Percentiles rank a stretch among this genome's conserved stretches.
These are phyloP conservation scores for Melanogaster broomeanus DNA, from an alignment of 768 basidiomycete species.

Conservation along the genomic window DNA sequence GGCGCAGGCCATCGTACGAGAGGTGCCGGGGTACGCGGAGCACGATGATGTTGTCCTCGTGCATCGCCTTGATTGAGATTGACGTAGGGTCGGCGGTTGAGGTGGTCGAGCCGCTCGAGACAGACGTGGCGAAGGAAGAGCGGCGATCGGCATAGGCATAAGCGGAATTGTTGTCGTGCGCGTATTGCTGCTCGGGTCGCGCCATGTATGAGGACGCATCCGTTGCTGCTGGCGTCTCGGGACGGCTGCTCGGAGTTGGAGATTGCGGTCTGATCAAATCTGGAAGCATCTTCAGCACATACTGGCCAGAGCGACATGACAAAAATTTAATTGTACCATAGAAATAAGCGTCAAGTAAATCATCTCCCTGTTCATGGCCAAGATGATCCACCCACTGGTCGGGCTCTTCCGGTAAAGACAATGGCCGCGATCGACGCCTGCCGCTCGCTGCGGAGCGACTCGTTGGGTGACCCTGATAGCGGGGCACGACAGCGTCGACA, in stretches of 20 bases:
- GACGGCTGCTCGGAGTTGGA: conserved; percentile 10
- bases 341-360: conserved; percentile 44
- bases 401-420: conserved; percentile 18
- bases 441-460: conserved; percentile 10
- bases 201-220: conserved; percentile 8
- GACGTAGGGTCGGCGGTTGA: conserved; percentile 24
- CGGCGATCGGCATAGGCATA: conserved; percentile 19
- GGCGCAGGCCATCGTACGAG: conserved; percentile 54
- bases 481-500: conserved; percentile 57
- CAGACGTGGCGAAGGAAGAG: conserved; percentile 31
- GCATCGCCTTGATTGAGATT: conserved; percentile 65
- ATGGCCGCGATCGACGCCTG: conserved; percentile 10
- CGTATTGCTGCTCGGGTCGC: conserved; percentile 9
- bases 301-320: background rate
- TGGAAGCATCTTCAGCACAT: conserved; percentile 10
- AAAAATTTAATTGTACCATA: conserved; percentile 28
- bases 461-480: conserved; percentile 18
- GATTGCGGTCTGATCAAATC: conserved; percentile 23
- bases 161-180: conserved; percentile 5
- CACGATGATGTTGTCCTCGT: conserved; percentile 61
- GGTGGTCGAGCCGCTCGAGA: conserved; percentile 40
- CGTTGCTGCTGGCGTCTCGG: conserved; percentile 19
- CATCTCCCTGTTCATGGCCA: conserved; percentile 33
- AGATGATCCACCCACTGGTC: conserved; percentile 26
- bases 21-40: conserved; percentile 53